These are phyloP conservation scores for Turnera subulata DNA, from an alignment of 345 rosid genomes.

Conservation along the genomic window DNA sequence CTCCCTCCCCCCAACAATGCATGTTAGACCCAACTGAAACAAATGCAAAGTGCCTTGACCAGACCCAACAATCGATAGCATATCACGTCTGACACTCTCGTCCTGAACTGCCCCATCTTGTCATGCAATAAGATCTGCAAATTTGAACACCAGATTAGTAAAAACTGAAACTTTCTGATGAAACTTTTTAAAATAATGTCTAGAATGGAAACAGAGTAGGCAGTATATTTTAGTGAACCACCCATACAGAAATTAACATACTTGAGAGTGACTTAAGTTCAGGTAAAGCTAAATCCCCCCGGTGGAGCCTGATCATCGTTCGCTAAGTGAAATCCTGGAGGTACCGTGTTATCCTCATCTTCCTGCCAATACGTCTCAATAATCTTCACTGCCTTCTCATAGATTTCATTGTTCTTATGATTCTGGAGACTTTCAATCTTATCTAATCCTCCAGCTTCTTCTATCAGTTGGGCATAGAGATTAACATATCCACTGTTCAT, in stretches of 20 bases:
- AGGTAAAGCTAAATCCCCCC: constrained; percentile 18
- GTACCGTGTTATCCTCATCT: no score
- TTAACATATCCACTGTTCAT: constrained; percentile 19
- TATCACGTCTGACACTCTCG: not conserved
- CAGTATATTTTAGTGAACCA: no score
- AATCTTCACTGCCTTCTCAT: constrained; percentile 35
- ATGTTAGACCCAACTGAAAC: not conserved
- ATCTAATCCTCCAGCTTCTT: constrained; percentile 35
- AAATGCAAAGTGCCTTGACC: not conserved
- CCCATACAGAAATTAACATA: no score
- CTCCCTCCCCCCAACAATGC: no score
- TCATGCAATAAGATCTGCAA: not conserved
- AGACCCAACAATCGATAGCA: not conserved
- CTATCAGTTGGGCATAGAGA: constrained; percentile 22
- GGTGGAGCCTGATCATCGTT: constrained; percentile 11
- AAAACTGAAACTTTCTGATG: no score
- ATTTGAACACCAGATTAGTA: no score
- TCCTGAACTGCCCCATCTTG: not conserved
- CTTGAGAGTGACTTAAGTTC: no score
- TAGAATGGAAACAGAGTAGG: no score
- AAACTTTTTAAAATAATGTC: no score
- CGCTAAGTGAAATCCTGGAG: constrained; percentile 16
- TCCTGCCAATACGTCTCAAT: constrained; percentile 37
- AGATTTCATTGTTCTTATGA: constrained; percentile 35
- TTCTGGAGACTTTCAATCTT: constrained; percentile 33